Conservation (phyloP, 75 land plant genomes). For the Azolla pinnata region DNA sequence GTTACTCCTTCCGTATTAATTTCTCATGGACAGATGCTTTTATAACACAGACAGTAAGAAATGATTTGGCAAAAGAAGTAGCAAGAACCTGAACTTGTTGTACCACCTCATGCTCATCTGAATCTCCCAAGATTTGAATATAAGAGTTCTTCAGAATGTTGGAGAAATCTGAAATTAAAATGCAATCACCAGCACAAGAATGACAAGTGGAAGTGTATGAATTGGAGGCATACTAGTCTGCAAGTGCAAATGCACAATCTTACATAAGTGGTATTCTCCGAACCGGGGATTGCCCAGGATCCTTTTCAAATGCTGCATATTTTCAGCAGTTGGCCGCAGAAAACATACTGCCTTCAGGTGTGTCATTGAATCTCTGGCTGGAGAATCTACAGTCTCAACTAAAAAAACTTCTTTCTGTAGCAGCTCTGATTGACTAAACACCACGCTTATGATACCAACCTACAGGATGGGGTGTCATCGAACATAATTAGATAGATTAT, state of each 20-base stretch:
- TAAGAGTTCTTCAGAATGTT: conserved; percentile 80
- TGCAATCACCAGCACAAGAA: not conserved
- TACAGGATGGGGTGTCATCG: conserved; percentile 14
- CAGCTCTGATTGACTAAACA: conserved; percentile 81
- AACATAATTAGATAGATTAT: not conserved
- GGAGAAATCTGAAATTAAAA: conserved; percentile 62
- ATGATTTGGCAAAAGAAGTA: too few relatives aligned
- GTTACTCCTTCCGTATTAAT: not conserved
- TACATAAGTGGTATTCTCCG: conserved; percentile 96
- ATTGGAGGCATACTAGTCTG: too few relatives aligned
- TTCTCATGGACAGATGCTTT: too few relatives aligned
- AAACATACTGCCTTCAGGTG: conserved; percentile 96
- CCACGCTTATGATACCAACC: conserved; percentile 91
- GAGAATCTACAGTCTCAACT: conserved; percentile 75
- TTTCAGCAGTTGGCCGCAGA: conserved; percentile 85
- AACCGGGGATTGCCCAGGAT: conserved; percentile 69
- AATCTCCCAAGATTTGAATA: conserved; percentile 80
- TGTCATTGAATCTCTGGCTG: conserved; percentile 66
- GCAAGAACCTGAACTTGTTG: conserved; percentile 92
- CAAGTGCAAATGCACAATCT: conserved; percentile 4
- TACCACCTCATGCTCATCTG: conserved; percentile 91
- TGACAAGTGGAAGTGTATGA: not conserved
- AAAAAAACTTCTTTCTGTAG: conserved; percentile 94
- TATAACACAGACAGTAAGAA: too few relatives aligned
- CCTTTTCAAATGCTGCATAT: conserved; percentile 67